phyloP scores from a whole-genome alignment of 306 rosid species.

The Cicer yamashitae region DNA sequence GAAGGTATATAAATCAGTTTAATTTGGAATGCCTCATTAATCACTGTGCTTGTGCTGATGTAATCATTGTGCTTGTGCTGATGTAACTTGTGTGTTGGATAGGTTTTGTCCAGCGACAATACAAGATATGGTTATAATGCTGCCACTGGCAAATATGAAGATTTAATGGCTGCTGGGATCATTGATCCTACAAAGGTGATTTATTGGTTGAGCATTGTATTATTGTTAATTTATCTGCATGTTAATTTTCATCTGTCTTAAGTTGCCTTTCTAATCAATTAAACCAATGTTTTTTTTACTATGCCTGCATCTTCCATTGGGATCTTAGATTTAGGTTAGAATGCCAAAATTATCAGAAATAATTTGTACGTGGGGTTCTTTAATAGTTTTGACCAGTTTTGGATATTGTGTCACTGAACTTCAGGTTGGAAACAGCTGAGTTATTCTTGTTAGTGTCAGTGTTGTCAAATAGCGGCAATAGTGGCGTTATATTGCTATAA shows the following conservation, averaged over 20 bases:
- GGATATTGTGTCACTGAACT: background rate
- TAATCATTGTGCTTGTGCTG: background rate
- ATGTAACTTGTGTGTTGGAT: constrained; percentile 18
- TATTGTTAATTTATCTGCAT: constrained; percentile 12
- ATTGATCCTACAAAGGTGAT: constrained; percentile 97
- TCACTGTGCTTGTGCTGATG: background rate
- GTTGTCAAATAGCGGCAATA: too few relatives aligned
- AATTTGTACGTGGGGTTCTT: background rate
- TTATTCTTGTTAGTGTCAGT: too few relatives aligned
- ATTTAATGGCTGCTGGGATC: constrained; percentile 95
- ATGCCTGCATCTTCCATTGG: background rate
- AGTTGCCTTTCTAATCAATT: background rate
- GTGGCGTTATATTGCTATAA: too few relatives aligned
- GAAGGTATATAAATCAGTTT: constrained; percentile 63
- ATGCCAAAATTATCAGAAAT: background rate
- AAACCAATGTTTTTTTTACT: background rate
- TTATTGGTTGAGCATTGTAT: background rate
- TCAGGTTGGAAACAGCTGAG: background rate
- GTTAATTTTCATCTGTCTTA: background rate
- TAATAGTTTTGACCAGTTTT: background rate
- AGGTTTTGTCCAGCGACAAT: constrained; percentile 89
- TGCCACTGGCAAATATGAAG: constrained; percentile 96
- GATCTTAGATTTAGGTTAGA: background rate
- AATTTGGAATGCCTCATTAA: background rate
- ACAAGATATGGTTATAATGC: constrained; percentile 84